Base-by-base conservation (phyloP, 768 basidiomycete genomes). In the Pleurotus eryngii region DNA sequence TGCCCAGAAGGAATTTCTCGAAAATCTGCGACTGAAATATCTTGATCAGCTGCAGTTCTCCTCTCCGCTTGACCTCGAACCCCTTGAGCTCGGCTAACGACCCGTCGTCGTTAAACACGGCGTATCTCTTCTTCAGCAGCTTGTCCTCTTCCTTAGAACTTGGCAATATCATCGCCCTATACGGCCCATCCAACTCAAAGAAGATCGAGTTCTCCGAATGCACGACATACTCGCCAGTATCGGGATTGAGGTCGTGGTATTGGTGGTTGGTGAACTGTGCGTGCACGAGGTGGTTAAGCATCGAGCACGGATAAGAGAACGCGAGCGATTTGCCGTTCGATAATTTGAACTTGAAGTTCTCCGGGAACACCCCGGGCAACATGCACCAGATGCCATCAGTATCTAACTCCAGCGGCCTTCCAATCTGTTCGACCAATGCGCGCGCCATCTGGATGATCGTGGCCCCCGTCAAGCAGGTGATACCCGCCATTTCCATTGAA, bases 321-420 rank as follows among this genome's bases (percentile, higher is more conserved):
- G 79, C 76, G 61, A 98, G 85, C 5, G 87, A 75, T 76, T 98
- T 98, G 58, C 97, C 96, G 64, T 82, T 88, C 46, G 78, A 76
- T 58, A 98, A 80, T 67, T 95, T 87, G 81, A 98, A 98, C 70
- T 87, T 88, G 85, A 98, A 98, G 72, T 97, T 92, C 73, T 98
- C 97, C 2, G 97, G 97, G 72, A 99, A 99, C 11, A 94, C 84
- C 3, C 92, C 94, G 3, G 97, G 97, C 20, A 98, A 85, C 97
- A 99, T 99, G 73, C 97, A 99, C 97, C 97, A 98, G 62, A 99
- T 99, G 61, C 97, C 96, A 72, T 99, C 97, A 12, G 97, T 99
- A 70, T 99, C 97, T 63, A 99, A 74, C 67, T 99, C 97, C 51
- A 99, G 84, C 1, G 97, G 97, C 6, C 97, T 86, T 3, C 97